These are phyloP conservation scores for Solanum rostratum DNA, from an alignment of 257 asterid genomes.

Conservation along the genomic window DNA sequence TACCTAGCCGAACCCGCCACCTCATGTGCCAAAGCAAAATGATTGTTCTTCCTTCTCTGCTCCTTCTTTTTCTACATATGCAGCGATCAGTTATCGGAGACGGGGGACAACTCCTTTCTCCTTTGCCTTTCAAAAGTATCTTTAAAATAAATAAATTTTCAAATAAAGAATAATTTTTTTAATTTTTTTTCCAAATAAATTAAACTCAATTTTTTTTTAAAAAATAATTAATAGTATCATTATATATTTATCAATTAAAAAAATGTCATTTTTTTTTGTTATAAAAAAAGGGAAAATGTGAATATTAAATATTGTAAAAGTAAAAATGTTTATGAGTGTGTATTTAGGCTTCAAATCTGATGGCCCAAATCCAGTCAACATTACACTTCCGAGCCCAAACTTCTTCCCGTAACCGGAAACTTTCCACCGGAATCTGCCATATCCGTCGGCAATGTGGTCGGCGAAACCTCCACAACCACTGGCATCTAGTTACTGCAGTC, in stretches of 20 bases:
- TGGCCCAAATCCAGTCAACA: not conserved
- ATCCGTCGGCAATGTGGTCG: constrained; percentile 65
- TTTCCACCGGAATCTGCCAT: not conserved
- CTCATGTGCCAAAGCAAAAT: too few species aligned
- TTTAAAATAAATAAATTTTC: too few species aligned
- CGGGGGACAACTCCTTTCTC: too few species aligned
- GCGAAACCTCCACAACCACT: constrained; percentile 33
- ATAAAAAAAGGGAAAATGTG: too few species aligned
- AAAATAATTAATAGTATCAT: not conserved
- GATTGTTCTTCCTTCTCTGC: too few species aligned
- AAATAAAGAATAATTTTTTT: too few species aligned
- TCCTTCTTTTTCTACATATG: too few species aligned
- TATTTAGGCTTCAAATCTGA: not conserved
- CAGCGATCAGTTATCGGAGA: too few species aligned
- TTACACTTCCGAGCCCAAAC: not conserved
- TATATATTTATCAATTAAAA: too few species aligned
- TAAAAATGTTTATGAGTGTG: not conserved
- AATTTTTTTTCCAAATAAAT: too few species aligned
- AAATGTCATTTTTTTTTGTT: rapidly evolving
- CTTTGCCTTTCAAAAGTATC: too few species aligned
- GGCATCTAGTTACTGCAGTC: constrained; percentile 29
- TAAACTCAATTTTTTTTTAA: too few species aligned
- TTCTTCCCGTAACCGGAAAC: not conserved
- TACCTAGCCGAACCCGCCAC: not conserved
- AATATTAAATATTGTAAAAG: not conserved